These are phyloP conservation scores for Thamnidium elegans DNA, from an alignment of 192 early-diverging fungal genomes.

Conservation along the genomic window DNA sequence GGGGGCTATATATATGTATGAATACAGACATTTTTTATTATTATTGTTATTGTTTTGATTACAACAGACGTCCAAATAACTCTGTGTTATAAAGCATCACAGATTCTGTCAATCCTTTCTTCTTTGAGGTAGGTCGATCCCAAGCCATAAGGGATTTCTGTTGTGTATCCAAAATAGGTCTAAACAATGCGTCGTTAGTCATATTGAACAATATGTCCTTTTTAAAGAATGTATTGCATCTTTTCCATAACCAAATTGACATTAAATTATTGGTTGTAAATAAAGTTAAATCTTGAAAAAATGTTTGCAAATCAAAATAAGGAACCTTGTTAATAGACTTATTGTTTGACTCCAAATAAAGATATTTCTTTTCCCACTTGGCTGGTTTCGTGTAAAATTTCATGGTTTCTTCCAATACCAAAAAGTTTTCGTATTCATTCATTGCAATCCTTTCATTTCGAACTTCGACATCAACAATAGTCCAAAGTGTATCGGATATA, in stretches of 20 bases:
- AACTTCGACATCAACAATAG: conserved; percentile 5
- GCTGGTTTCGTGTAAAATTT: neutral
- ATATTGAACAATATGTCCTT: neutral
- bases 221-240: conserved; percentile 6
- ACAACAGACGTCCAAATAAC: neutral
- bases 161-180: conserved; percentile 8
- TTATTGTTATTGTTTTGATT: neutral
- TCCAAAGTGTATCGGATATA: conserved; percentile 2
- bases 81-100: neutral
- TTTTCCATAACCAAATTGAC: conserved; percentile 11
- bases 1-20: neutral
- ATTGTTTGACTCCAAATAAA: neutral
- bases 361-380: neutral
- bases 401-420: conserved; percentile 6
- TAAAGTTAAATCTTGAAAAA: neutral
- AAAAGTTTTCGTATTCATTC: neutral
- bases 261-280: conserved; percentile 7
- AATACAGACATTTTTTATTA: neutral
- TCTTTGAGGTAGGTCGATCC: neutral
- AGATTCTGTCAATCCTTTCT: neutral
- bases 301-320: conserved; percentile 5
- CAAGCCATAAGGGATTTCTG: conserved; percentile 4
- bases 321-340: neutral
- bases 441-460: neutral
- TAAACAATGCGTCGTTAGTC: neutral